These are phyloP conservation scores for Arthrobotrys sinensis DNA, from an alignment of 2,329 filamentous ascomycete species.

Conservation along the genomic window DNA sequence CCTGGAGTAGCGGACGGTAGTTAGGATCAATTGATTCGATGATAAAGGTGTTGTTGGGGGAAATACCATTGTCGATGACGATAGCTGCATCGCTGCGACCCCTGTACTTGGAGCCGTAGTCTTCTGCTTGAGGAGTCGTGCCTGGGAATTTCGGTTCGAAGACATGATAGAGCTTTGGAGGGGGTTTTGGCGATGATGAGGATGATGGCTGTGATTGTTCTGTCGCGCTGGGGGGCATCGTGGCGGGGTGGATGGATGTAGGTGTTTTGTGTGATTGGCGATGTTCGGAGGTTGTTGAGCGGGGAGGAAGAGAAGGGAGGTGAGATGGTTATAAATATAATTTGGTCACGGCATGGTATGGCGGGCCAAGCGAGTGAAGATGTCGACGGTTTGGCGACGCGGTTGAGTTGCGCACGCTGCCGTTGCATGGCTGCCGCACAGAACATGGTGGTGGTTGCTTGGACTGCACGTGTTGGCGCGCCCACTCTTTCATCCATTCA, in stretches of 20 bases:
- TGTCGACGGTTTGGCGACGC: slow-evolving; percentile 40
- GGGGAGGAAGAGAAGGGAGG: background rate
- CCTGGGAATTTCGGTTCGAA: slow-evolving; percentile 76
- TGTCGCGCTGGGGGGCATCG: slow-evolving; percentile 41
- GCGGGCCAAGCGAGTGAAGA: slow-evolving; percentile 6
- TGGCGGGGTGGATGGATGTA: slow-evolving; percentile 3
- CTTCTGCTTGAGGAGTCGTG: slow-evolving; percentile 69
- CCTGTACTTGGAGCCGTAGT: slow-evolving; percentile 58
- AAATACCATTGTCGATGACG: slow-evolving; percentile 94
- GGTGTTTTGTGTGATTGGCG: slow-evolving; percentile 10
- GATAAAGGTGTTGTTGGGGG: slow-evolving; percentile 16
- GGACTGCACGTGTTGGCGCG: slow-evolving; percentile 27
- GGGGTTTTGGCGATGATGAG: slow-evolving; percentile 64
- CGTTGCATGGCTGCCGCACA: too few relatives aligned
- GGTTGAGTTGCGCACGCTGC: background rate
- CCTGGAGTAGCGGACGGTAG: slow-evolving; percentile 72
- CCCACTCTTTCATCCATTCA: slow-evolving; percentile 4
- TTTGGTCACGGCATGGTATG: background rate
- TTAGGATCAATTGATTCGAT: slow-evolving; percentile 16
- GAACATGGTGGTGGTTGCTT: too few relatives aligned
- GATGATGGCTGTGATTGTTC: slow-evolving; percentile 33
- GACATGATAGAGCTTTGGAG: slow-evolving; percentile 74
- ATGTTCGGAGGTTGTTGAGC: slow-evolving; percentile 17
- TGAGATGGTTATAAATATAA: background rate
- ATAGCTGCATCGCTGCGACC: slow-evolving; percentile 74